Evolutionary conservation across 78 protist species (phyloP), one percentile per base, ranked within the genome.

Genomic region (Planoprotostelium fungivorum): DNA sequence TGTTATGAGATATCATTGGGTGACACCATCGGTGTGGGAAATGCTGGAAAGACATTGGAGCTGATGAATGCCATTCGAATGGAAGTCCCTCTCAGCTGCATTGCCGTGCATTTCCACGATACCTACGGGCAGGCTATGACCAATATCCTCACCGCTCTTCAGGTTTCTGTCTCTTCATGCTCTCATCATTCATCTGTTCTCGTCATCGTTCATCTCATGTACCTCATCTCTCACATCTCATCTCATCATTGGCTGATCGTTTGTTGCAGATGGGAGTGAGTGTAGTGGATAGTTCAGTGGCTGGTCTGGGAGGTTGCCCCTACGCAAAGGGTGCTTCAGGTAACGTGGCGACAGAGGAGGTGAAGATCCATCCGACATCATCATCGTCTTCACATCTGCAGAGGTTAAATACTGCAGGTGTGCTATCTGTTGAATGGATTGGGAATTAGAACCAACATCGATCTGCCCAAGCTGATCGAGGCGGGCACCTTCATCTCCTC

Each of bases 281-380:
- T 0, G 94, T 88, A 0, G 93, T 97, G 29, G 99, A 97, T 37
- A 63, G 95, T 29, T 90, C 96, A 0, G 98, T 96, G 5, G 97
- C 95, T 0, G 99, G 99, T 0, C 94, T 97, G 25, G 99, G 99
- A 25, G 99, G 99, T 5, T 97, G 99, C 87, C 99, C 99, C 34
- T 97, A 96, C 88, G 99, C 99, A 25, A 35, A 36, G 31, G 96
- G 97, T 10, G 98, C 98, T 34, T 36, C 97, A 5, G 96, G 97
- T n/a, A 97, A 97, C 38, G 98, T 97, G 35, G 98, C 99, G 1
- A 96, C 99, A 0, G 99, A 97, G 73, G 99, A 97, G 51, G 98
- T 95, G 37, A n/a, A n/a, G n/a, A n/a, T n/a, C n/a, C n/a, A n/a
- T n/a, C n/a, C 31, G 88, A 5, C 16, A 16, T 51, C 5, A 25